These are phyloP conservation scores for Macadamia integrifolia DNA, from an alignment of 164 flowering plant genomes.

Conservation along the genomic window DNA sequence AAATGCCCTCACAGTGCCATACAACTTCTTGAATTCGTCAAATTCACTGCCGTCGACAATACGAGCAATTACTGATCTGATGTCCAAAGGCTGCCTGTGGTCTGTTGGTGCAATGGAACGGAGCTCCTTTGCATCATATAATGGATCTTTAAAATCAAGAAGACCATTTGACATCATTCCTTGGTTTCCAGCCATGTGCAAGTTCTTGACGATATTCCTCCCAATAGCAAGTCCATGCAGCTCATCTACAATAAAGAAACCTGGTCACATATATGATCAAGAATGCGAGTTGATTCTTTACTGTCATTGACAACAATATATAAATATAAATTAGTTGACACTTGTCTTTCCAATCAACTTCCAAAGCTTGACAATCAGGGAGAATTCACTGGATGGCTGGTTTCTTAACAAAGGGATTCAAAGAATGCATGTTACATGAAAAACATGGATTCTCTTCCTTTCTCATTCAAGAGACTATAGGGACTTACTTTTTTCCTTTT, in stretches of 20 bases:
- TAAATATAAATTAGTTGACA: no score
- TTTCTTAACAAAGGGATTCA: no score
- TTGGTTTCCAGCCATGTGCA: conserved; percentile 78
- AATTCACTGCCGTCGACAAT: conserved; percentile 97
- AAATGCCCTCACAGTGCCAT: conserved; percentile 87
- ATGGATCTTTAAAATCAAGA: conserved; percentile 59
- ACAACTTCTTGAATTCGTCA: conserved; percentile 98
- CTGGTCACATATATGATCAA: not conserved
- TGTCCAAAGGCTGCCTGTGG: conserved; percentile 82
- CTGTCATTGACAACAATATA: no score
- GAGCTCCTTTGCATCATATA: conserved; percentile 83
- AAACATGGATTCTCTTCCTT: no score
- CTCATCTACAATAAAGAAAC: conserved; percentile 59
- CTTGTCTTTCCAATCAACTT: no score
- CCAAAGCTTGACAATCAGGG: no score
- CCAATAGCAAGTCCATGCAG: conserved; percentile 88
- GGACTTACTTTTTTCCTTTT: no score
- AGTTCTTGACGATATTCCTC: conserved; percentile 81
- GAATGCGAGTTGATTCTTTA: no score
- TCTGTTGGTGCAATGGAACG: conserved; percentile 84
- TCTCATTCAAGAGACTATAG: no score
- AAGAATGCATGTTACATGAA: no score
- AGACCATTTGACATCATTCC: conserved; percentile 19
- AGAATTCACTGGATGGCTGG: no score
- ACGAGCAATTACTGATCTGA: conserved; percentile 85